phyloP scores from a whole-genome alignment of 2,329 filamentous ascomycete genomes.

The Colletotrichum gigasporum region DNA sequence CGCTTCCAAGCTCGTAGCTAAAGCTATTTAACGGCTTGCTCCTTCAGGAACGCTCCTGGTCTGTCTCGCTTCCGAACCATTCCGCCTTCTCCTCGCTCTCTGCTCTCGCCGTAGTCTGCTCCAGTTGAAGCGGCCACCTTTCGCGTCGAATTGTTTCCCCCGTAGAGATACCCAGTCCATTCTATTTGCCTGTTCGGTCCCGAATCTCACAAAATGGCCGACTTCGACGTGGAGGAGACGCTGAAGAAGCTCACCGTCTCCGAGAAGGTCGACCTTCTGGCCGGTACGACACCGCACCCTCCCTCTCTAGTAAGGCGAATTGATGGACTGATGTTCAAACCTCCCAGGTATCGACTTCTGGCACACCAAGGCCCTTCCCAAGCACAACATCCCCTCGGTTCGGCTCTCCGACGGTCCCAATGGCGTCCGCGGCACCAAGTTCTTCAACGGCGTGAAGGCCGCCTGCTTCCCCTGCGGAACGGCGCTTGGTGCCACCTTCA shows the following conservation, averaged over 20 bases:
- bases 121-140: background rate
- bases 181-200: background rate
- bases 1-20: conserved; percentile 12
- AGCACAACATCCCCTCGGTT: conserved; percentile 70
- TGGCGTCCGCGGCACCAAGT: conserved; percentile 73
- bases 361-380: conserved; percentile 70
- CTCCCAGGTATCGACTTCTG: conserved; percentile 71
- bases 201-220: conserved; percentile 40
- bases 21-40: conserved; percentile 20
- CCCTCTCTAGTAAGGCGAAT: background rate
- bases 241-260: conserved; percentile 61
- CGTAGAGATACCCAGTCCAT: background rate
- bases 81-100: background rate
- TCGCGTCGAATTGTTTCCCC: background rate
- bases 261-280: conserved; percentile 64
- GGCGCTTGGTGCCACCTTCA: conserved; percentile 66
- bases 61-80: background rate
- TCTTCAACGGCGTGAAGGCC: conserved; percentile 70
- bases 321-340: background rate
- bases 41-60: background rate
- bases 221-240: conserved; percentile 63
- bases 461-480: conserved; percentile 71
- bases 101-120: background rate
- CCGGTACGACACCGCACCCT: conserved; percentile 46
- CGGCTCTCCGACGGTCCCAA: conserved; percentile 76